These are phyloP conservation scores for Leccinum subfulvum DNA, from an alignment of 1,284 basidiomycete species.

Conservation along the genomic window DNA sequence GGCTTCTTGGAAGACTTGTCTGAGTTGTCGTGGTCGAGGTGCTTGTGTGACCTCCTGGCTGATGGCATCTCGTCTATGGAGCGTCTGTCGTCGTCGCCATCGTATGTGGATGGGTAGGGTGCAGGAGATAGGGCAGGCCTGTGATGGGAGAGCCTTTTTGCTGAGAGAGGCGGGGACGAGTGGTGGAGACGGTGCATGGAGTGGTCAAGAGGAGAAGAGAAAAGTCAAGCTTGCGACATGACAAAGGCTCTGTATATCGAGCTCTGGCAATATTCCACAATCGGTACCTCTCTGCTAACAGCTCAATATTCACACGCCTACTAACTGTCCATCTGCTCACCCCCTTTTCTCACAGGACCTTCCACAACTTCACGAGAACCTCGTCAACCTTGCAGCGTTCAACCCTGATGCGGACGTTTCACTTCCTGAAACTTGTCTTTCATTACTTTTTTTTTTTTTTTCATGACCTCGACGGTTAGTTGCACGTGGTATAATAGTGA, in stretches of 20 bases:
- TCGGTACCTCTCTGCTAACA: conserved; percentile 35
- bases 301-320: conserved; percentile 30
- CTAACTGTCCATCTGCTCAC: conserved; percentile 8
- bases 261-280: conserved; percentile 40
- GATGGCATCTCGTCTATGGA: conserved; percentile 40
- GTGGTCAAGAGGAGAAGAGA: conserved; percentile 28
- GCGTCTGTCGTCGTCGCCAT: conserved; percentile 27
- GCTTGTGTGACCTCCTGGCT: conserved; percentile 21
- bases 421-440: not conserved
- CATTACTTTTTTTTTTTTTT: conserved; percentile 7
- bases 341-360: conserved; percentile 1
- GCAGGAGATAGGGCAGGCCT: conserved; percentile 15
- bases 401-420: not conserved
- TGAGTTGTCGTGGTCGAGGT: conserved; percentile 21
- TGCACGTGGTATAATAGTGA: conserved; percentile 30
- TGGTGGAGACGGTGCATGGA: conserved; percentile 35
- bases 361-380: not conserved
- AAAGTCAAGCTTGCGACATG: conserved; percentile 37
- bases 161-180: conserved; percentile 29
- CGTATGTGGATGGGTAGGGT: conserved; percentile 11
- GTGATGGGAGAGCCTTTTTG: conserved; percentile 21
- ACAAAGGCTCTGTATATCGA: conserved; percentile 40
- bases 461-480: conserved; percentile 8
- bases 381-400: not conserved
- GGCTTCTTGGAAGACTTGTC: conserved; percentile 58